phyloP scores from a whole-genome alignment of 2,329 filamentous ascomycete genomes.

The Verticillium nubilum region DNA sequence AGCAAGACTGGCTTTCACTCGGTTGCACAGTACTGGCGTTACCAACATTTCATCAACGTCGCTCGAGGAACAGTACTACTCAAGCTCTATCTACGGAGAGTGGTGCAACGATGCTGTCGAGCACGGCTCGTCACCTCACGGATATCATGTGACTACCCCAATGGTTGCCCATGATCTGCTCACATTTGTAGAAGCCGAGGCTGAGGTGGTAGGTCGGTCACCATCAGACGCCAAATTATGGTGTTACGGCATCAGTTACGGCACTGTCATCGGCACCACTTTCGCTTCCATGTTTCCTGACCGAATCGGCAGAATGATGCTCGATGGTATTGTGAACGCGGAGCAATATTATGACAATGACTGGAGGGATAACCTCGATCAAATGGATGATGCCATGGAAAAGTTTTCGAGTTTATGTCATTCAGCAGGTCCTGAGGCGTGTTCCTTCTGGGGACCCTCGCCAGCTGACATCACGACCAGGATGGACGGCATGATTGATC shows the following conservation, averaged over 20 bases:
- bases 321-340: slow-evolving; percentile 22
- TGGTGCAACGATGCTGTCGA: slow-evolving; percentile 24
- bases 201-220: slow-evolving; percentile 12
- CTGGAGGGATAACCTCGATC: slow-evolving; percentile 15
- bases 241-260: slow-evolving; percentile 21
- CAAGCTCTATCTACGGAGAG: slow-evolving; percentile 22
- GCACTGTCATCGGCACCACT: slow-evolving; percentile 21
- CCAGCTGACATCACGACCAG: slow-evolving; percentile 18
- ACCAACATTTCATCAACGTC: slow-evolving; percentile 22
- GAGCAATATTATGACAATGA: slow-evolving; percentile 18
- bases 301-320: slow-evolving; percentile 27
- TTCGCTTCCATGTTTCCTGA: slow-evolving; percentile 33
- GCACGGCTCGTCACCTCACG: slow-evolving; percentile 17
- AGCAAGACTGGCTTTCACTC: slow-evolving; percentile 19
- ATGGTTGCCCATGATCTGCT: slow-evolving; percentile 22
- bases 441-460: slow-evolving; percentile 23
- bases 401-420: slow-evolving; percentile 17
- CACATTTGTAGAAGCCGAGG: slow-evolving; percentile 22
- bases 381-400: slow-evolving; percentile 16
- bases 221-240: slow-evolving; percentile 21
- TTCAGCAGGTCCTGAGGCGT: slow-evolving; percentile 17
- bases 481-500: slow-evolving; percentile 17
- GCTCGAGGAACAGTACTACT: slow-evolving; percentile 22
- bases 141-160: slow-evolving; percentile 25
- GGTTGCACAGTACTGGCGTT: slow-evolving; percentile 17